A percentile compares a stretch with the other conserved stretches of the same genome.
phyloP scores from a whole-genome alignment of 805 yeast genomes.

The Candida xiaguanensis region DNA sequence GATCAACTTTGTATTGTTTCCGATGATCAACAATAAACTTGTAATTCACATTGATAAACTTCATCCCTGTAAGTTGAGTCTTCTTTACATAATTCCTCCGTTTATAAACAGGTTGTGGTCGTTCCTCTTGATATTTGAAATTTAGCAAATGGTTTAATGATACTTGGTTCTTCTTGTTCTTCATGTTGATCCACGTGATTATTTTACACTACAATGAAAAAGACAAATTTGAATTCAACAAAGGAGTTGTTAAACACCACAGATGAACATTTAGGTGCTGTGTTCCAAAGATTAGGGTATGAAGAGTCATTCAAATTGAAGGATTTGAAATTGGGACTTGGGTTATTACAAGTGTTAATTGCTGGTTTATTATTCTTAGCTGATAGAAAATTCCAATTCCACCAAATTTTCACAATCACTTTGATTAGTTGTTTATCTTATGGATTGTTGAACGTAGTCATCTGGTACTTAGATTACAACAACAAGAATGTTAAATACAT shows the following conservation, averaged over 20 bases:
- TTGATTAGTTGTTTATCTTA: conserved; percentile 35
- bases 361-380: conserved; percentile 45
- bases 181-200: no score
- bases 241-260: conserved; percentile 45
- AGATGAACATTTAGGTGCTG: conserved; percentile 45
- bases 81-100: conserved; percentile 12
- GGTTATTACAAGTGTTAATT: conserved; percentile 42
- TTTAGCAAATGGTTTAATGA: conserved; percentile 61
- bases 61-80: conserved; percentile 55
- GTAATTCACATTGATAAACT: conserved; percentile 78
- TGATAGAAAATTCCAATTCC: conserved; percentile 48
- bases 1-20: conserved; percentile 58
- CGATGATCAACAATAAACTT: conserved; percentile 74
- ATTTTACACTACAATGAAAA: no score
- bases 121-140: conserved; percentile 43
- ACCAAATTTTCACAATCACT: conserved; percentile 34
- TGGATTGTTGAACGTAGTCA: conserved; percentile 29
- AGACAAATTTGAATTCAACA: conserved; percentile 33
- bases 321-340: conserved; percentile 49
- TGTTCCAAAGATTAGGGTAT: conserved; percentile 43
- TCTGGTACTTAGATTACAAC: conserved; percentile 29
- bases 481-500: conserved; percentile 46
- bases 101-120: conserved; percentile 13
- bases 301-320: conserved; percentile 42
- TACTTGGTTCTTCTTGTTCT: conserved; percentile 14